Conservation (phyloP, 306 rosid species). For the Leucaena leucocephala region DNA sequence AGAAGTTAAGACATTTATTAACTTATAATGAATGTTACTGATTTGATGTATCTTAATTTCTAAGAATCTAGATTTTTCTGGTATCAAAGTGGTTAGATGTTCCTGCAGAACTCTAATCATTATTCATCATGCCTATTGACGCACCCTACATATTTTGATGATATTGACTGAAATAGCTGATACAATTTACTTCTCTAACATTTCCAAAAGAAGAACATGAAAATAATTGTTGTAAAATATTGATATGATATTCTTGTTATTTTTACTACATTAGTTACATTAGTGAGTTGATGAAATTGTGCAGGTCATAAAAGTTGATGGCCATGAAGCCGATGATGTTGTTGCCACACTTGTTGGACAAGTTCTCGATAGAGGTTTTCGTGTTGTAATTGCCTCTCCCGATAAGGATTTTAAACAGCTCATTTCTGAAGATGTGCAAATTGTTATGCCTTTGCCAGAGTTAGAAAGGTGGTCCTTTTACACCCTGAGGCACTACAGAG, state of each 20-base stretch:
- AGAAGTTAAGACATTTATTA: background rate
- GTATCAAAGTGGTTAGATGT: conserved; percentile 23
- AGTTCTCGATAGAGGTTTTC: conserved; percentile 62
- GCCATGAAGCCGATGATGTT: conserved; percentile 97
- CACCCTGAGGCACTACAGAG: conserved; percentile 74
- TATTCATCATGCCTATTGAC: background rate
- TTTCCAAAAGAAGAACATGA: conserved; percentile 17
- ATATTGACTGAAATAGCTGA: background rate
- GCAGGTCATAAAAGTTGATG: conserved; percentile 68
- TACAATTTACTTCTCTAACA: conserved; percentile 7
- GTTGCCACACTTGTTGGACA: conserved; percentile 82
- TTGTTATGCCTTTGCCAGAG: conserved; percentile 86
- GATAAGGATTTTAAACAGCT: conserved; percentile 97
- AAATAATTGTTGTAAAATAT: background rate
- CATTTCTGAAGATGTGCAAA: conserved; percentile 87
- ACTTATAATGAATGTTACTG: background rate
- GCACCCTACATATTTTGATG: conserved; percentile 19
- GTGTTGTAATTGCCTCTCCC: conserved; percentile 87
- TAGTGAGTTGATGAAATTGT: conserved; percentile 33
- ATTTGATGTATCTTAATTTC: conserved; percentile 9
- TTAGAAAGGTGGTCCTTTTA: conserved; percentile 90
- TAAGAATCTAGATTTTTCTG: background rate
- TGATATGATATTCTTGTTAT: background rate
- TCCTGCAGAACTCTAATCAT: background rate
- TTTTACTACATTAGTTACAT: conserved; percentile 15